Percentiles rank a stretch among this genome's conserved stretches.
phyloP scores from a whole-genome alignment of 306 rosid species.

The Hippophae gyantsensis region DNA sequence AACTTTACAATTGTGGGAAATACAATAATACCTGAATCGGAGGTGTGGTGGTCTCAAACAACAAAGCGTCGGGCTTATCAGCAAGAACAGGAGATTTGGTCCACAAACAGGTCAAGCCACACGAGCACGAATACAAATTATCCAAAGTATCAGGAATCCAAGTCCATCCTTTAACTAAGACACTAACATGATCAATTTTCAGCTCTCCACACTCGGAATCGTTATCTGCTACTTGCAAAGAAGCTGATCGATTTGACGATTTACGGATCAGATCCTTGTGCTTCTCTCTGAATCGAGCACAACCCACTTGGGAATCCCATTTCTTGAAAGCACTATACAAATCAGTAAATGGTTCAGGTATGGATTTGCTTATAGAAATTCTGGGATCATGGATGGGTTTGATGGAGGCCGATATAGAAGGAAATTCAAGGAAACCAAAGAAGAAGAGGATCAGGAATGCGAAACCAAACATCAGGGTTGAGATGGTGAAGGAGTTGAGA shows the following conservation, averaged over 20 bases:
- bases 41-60: conserved; percentile 71
- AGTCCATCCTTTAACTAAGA: conserved; percentile 86
- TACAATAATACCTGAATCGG: conserved; percentile 48
- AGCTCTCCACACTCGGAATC: conserved; percentile 32
- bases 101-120: conserved; percentile 96
- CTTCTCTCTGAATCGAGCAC: conserved; percentile 45
- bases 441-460: conserved; percentile 50
- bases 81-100: conserved; percentile 86
- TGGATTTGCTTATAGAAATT: conserved; percentile 2
- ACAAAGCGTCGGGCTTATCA: conserved; percentile 77
- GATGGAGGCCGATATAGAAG: conserved; percentile 34
- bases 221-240: conserved; percentile 40
- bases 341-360: conserved; percentile 52
- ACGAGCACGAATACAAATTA: conserved; percentile 61
- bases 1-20: neutral
- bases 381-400: conserved; percentile 14
- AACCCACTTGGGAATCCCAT: conserved; percentile 80
- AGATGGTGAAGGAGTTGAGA: conserved; percentile 38
- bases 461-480: conserved; percentile 37
- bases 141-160: conserved; percentile 97
- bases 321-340: conserved; percentile 43
- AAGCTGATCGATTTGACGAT: conserved; percentile 33
- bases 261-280: conserved; percentile 13
- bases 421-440: conserved; percentile 55
- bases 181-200: conserved; percentile 42